phyloP scores from a whole-genome alignment of 1,139 yeast species.

The Candida glucosophila region DNA sequence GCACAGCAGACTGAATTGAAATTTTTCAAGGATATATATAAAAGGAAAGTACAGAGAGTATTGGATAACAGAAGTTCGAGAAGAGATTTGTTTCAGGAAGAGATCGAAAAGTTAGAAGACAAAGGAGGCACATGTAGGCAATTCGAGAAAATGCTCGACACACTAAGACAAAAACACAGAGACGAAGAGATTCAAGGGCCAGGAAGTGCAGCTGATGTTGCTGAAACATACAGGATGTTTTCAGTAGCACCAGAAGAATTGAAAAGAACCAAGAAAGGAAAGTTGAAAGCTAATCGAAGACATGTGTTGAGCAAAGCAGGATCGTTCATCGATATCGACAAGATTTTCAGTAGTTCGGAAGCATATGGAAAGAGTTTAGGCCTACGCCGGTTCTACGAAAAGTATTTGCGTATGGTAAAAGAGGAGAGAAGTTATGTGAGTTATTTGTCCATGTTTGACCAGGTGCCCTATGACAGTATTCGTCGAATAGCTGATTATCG shows the following conservation, averaged over 20 bases:
- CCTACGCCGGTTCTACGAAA: constrained; percentile 39
- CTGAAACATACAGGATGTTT: constrained; percentile 34
- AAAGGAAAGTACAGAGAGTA: constrained; percentile 22
- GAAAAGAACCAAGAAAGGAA: constrained; percentile 9
- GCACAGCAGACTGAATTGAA: constrained; percentile 67
- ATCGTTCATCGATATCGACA: constrained; percentile 36
- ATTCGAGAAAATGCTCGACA: constrained; percentile 35
- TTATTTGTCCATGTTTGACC: constrained; percentile 39
- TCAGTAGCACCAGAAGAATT: constrained; percentile 19
- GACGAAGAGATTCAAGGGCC: constrained; percentile 10
- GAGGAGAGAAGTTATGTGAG: constrained; percentile 35
- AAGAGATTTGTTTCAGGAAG: constrained; percentile 11
- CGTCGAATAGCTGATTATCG: constrained; percentile 26
- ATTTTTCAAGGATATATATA: constrained; percentile 41
- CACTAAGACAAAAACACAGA: constrained; percentile 19
- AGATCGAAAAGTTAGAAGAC: constrained; percentile 18
- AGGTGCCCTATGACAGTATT: constrained; percentile 22
- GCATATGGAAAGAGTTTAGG: constrained; percentile 59
- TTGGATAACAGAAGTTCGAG: constrained; percentile 9
- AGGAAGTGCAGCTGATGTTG: constrained; percentile 25
- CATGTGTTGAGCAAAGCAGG: constrained; percentile 43
- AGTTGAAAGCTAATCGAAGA: constrained; percentile 22
- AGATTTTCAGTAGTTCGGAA: constrained; percentile 52
- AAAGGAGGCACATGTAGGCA: constrained; percentile 19
- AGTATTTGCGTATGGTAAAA: constrained; percentile 39